Evolutionary conservation across 2,329 filamentous ascomycete genomes (phyloP), one percentile per base, ranked within the genome.

Genomic region (Aspergillus piperis): DNA sequence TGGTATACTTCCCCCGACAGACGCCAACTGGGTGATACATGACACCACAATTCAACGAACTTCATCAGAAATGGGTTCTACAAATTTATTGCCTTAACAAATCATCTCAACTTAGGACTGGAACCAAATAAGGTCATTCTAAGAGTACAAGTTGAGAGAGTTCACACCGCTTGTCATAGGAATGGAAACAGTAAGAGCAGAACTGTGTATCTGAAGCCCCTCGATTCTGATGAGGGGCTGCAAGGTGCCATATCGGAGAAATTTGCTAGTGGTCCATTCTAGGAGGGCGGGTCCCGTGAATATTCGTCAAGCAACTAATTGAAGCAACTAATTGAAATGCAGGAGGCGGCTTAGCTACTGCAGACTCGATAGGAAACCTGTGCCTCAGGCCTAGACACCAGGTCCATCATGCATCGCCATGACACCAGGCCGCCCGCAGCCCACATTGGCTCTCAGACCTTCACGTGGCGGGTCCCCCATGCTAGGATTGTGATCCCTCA

Each of bases 301-400:
- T 32, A 55, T 13, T 23, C 8, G 39, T 44, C 39, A 30, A 21
- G 25, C 30, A 21, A 17, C 53, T 55, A 47, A n/a, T 21, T 17
- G 27, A 19, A 21, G 39, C 19, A 21, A 17, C 53, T 55, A 55
- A n/a, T 32, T 25, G 32, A 44, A 44, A 55, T 36, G 15, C 39
- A 54, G 52, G 52, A 55, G 41, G 53, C 53, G 53, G 53, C 53
- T 55, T 55, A 47, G 53, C 53, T 30, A 32, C 38, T 27, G 23
- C 11, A 39, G n/a, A 42, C 23, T 27, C 15, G 8, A n/a, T 54
- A 13, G 52, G 11, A 17, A 55, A 17, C 25, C 19, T 17, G 6
- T 47, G 53, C 53, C 53, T 55, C 53, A 55, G 53, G 53, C 39
- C 23, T 7, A 32, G 23, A 55, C 13, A 11, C 10, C 10, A 32